Percentiles rank a stretch among this genome's conserved stretches.
Evolutionary conservation across 2,329 filamentous ascomycete genomes (phyloP).

Genomic region (Curvularia verruculosa): DNA sequence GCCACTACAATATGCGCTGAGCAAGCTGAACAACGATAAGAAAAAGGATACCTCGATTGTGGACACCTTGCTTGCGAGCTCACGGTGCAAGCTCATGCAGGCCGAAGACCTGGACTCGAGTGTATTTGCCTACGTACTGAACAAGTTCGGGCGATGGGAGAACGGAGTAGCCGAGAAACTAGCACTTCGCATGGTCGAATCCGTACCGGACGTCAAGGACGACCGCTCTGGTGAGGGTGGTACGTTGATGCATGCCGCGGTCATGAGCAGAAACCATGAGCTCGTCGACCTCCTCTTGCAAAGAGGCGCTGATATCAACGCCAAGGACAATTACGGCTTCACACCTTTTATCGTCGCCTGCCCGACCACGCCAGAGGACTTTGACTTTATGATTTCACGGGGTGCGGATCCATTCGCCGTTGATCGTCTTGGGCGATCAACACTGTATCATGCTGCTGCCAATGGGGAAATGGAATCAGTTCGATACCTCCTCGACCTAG

Average conservation of each 20-base stretch:
- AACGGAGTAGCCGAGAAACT: neutral
- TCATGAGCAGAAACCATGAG: neutral
- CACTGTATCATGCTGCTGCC: neutral
- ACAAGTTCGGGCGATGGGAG: neutral
- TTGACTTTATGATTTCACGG: neutral
- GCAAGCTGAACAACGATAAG: neutral
- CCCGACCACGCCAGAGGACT: neutral
- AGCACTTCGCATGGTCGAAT: neutral
- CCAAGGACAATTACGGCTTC: neutral
- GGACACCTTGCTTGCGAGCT: neutral
- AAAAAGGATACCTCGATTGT: neutral
- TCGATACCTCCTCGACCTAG: neutral
- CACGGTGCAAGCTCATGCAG: neutral
- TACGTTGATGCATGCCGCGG: neutral
- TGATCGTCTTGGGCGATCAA: neutral
- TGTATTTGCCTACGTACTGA: neutral
- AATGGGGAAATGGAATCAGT: neutral
- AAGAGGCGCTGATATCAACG: neutral
- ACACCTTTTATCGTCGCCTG: neutral
- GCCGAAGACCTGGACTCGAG: neutral
- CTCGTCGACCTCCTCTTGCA: neutral
- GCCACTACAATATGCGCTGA: neutral
- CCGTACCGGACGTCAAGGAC: neutral
- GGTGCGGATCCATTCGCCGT: neutral
- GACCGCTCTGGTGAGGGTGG: neutral